Base-by-base conservation (phyloP, 768 basidiomycete genomes). In the Suillus luteus region DNA sequence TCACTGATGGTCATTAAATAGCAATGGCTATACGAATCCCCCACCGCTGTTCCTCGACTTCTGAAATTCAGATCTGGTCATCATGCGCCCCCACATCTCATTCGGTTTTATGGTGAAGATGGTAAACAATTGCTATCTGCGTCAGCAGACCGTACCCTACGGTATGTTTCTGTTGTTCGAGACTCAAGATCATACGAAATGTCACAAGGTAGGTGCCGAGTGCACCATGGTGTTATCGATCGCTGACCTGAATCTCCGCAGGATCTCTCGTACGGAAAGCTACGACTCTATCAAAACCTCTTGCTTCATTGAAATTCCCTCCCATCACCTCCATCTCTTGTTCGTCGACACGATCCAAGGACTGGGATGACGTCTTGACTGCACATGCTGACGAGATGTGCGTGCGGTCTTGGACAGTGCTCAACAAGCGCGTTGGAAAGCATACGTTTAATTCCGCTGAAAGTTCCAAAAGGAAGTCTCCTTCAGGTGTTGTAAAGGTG, bases 21-120 rank as follows among this genome's bases (percentile, higher is more conserved):
- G 96, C 96, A 99, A 95, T 99, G 96, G 96, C 73, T 96, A 24
- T 96, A 96, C 69, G 97, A 99, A 71, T 92, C 95, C 0, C 93
- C 95, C 0, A 91, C 92, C 0, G 81, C 90, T 1, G 80, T 92
- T 27, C 96, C 97, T 1, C 85, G 93, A 62, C 80, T 99, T 12
- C 83, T 98, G 31, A 99, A 98, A 79, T 93, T 86, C 74, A 86
- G 97, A 54, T 90, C 93, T 0, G 97, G 97, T 41, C 97, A 99
- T 70, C 91, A 91, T 67, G 83, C 87, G 1, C 95, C 97, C 19
- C 95, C 95, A 0, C 90, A 95, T 72, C 81, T 95, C 22, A 93
- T 99, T 57, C 84, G 96, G 62, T 98, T 94, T 75, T 98, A 97
- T 74, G 96, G 96, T 14, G 88, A 92, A n/a, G 96, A 99, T 70